Evolutionary conservation across 345 rosid species (phyloP), one percentile per base, ranked within the genome.

Genomic region (Moricandia moricandioides): DNA sequence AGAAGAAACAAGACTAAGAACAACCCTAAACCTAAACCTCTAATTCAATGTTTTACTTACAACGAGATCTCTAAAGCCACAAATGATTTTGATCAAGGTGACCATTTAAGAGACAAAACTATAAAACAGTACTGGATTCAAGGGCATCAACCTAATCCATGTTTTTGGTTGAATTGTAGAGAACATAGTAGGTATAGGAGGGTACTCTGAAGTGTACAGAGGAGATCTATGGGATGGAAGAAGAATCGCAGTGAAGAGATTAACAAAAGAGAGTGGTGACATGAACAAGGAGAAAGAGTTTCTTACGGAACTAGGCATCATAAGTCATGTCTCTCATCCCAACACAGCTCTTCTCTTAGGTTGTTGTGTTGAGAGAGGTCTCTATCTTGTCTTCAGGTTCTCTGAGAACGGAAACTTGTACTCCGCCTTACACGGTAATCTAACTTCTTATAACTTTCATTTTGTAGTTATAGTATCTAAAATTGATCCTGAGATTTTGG

Each of bases 201-300:
- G 97, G 17, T 90, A 87, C 81, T 88, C 98, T 13, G 96, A 94
- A 67, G 98, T 94, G 33, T 94, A 91, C 72, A 86, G 86, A 83
- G 98, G 98, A 14, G 88, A 88, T 67, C 85, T 94, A 69, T 62
- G 71, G n/a, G 88, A 90, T 72, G 97, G 96, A 54, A 84, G 80
- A 80, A 67, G 76, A 16, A 82, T 91, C 34, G 98, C 98, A 11
- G 96, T 91, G 72, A 94, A 94, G 85, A 91, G 88, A 79, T 66
- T 91, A 76, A 80, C 95, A 2, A 88, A 84, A 72, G 95, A 88
- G 82, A 89, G 85, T 84, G 89, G 80, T 18, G 90, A 91, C 79
- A 87, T 82, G 63, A 82, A 69, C 56, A 94, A 94, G 72, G 97
- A 91, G 84, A 90, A 86, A 84, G 96, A 88, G 74, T 88, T 94